Evolutionary conservation across 371 early-diverging fungal genomes (phyloP), one percentile per base, ranked within the genome.

Genomic region (Mortierella sp.): DNA sequence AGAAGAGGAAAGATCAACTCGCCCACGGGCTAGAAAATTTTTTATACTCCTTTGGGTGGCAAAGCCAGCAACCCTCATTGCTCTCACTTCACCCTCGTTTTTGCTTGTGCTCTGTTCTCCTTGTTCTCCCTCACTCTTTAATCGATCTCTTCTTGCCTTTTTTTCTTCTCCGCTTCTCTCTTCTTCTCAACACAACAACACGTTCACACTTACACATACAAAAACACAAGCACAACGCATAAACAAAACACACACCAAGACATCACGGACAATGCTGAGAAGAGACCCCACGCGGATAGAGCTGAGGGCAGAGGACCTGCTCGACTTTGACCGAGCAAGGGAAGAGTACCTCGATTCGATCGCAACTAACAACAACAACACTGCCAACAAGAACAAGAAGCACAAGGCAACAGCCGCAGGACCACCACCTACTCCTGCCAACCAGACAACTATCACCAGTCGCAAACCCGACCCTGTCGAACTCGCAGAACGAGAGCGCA

Each of bases 231-330:
- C 38, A 10, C 68, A 34, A 31, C 21, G 21, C 21, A 5, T 3
- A 73, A 11, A 38, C 42, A 60, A 60, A 4, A 28, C 28, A 60
- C 60, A 5, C n/a, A 2, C 3, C 13, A 57, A 0, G 58, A 57
- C 26, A 38, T 5, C 42, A 16, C 11, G 3, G 9, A n/a, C 45
- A 34, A 87, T 87, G 87, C 72, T 87, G 13, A 78, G 81, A 57
- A 76, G 87, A 21, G 84, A 87, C 55, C 87, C 87, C 13, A 84
- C 87, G 9, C 54, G 87, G 48, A 81, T 87, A 63, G 87, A 87
- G 28, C 65, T 87, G 44, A 50, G 73, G 45, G 63, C 80, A 19
- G 84, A 84, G 55, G 84, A 87, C 65, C 42, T 81, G 3, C 50
- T 63, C 9, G 87, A 87, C 60, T 80, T 87, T 44, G 84, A 87